These are phyloP conservation scores for Pythium grandisporangium DNA, from an alignment of 352 stramenopile species.

Conservation along the genomic window DNA sequence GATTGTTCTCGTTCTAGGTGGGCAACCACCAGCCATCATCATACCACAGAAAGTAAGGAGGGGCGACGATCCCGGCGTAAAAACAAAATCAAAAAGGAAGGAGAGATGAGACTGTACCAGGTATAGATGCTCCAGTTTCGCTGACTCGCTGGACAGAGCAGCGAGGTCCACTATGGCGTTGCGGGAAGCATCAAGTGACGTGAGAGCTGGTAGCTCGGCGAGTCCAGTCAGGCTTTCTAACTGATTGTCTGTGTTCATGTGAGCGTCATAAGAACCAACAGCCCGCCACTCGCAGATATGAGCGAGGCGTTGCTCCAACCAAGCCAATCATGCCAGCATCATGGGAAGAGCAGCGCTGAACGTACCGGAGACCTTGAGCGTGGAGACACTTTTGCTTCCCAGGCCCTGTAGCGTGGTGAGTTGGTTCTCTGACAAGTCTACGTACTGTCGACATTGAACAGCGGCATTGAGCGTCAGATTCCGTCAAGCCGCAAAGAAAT, in stretches of 20 bases:
- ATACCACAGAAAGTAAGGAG: too few species aligned
- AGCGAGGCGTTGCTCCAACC: background rate
- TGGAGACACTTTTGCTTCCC: constrained; percentile 31
- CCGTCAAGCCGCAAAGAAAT: too few species aligned
- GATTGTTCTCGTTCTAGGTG: constrained; percentile 58
- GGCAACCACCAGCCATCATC: background rate
- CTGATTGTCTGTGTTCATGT: constrained; percentile 31
- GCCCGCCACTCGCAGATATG: too few species aligned
- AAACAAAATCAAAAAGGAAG: too few species aligned
- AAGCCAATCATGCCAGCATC: too few species aligned
- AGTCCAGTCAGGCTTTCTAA: constrained; percentile 42
- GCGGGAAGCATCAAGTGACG: constrained; percentile 38
- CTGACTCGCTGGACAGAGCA: constrained; percentile 19
- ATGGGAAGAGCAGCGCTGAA: background rate
- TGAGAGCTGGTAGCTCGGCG: constrained; percentile 27
- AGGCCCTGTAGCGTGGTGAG: constrained; percentile 42
- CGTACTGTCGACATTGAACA: too few species aligned
- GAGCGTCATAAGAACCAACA: too few species aligned
- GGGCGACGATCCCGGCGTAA: too few species aligned
- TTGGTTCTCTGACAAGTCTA: constrained; percentile 68
- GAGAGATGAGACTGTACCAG: too few species aligned
- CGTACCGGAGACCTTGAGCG: constrained; percentile 53
- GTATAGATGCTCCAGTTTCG: constrained; percentile 41
- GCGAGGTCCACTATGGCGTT: constrained; percentile 45
- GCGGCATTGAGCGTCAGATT: too few species aligned